Percentiles rank a stretch among this genome's conserved stretches.
Evolutionary conservation across 345 rosid species (phyloP).

Genomic region (Eucalyptus sp.): DNA sequence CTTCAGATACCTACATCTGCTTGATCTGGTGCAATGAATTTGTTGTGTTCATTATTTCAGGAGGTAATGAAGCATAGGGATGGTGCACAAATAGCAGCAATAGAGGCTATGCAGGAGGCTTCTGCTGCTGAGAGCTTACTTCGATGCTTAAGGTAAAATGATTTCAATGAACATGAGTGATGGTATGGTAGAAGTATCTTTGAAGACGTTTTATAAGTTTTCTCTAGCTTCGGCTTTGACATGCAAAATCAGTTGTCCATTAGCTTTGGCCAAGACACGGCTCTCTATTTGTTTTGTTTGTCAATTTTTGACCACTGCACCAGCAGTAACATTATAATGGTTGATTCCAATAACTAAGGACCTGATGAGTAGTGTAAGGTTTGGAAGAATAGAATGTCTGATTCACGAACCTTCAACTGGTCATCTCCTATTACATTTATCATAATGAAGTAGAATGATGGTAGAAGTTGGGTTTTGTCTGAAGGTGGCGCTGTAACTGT

Average conservation of each 20-base stretch:
- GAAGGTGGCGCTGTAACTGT: background rate
- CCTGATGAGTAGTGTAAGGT: background rate
- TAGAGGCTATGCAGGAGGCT: conserved; percentile 93
- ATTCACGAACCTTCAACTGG: background rate
- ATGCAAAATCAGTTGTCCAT: background rate
- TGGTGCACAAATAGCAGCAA: conserved; percentile 75
- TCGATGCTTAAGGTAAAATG: conserved; percentile 63
- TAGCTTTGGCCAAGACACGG: background rate
- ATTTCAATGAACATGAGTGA: background rate
- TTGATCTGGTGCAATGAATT: background rate
- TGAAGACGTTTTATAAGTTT: background rate
- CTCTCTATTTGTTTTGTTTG: background rate
- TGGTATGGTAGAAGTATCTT: background rate
- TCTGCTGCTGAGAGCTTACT: conserved; percentile 90
- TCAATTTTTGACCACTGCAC: background rate
- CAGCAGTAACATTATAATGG: background rate
- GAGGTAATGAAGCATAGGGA: conserved; percentile 85
- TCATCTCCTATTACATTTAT: background rate
- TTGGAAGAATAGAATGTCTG: background rate
- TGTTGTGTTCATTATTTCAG: conserved; percentile 16
- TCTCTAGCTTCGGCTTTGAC: background rate
- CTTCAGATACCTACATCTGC: background rate
- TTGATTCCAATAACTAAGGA: background rate
- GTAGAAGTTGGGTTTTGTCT: background rate
- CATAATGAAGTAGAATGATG: background rate